Evolutionary conservation across 2,329 filamentous ascomycete species (phyloP).

Genomic region (Zarea fungicola): DNA sequence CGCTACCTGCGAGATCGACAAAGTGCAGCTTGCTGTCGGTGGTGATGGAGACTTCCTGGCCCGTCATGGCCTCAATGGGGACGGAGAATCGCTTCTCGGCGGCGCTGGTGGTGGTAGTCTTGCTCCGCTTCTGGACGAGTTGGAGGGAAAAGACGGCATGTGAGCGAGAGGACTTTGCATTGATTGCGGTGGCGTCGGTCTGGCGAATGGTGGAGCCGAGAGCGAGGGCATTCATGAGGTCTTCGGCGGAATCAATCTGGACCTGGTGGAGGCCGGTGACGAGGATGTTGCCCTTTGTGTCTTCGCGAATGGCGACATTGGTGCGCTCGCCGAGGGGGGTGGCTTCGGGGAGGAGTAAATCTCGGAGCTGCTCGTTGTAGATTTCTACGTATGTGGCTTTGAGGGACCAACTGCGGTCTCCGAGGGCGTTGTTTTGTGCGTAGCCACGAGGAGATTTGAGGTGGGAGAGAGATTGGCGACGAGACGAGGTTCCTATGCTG

Average conservation of each 20-base stretch:
- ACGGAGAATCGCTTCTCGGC: slow-evolving; percentile 83
- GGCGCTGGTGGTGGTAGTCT: slow-evolving; percentile 44
- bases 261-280: slow-evolving; percentile 85
- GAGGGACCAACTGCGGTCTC: slow-evolving; percentile 80
- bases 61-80: slow-evolving; percentile 72
- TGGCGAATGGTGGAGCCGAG: slow-evolving; percentile 93
- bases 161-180: slow-evolving; percentile 94
- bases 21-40: slow-evolving; percentile 98
- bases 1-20: slow-evolving; percentile 94
- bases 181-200: slow-evolving; percentile 94
- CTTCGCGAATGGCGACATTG: slow-evolving; percentile 87
- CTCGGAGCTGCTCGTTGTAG: slow-evolving; percentile 93
- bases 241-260: slow-evolving; percentile 84
- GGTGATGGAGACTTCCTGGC: slow-evolving; percentile 63
- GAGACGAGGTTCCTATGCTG: slow-evolving; percentile 20
- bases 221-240: slow-evolving; percentile 81
- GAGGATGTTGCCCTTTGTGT: slow-evolving; percentile 89
- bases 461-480: slow-evolving; percentile 63
- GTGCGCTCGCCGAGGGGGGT: slow-evolving; percentile 65
- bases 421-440: slow-evolving; percentile 37
- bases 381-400: slow-evolving; percentile 96
- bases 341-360: slow-evolving; percentile 76
- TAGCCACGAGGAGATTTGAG: slow-evolving; percentile 77
- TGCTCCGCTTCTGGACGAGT: slow-evolving; percentile 75
- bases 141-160: slow-evolving; percentile 97